phyloP scores from a whole-genome alignment of 2,329 filamentous ascomycete species.

The Trichoderma sp. region DNA sequence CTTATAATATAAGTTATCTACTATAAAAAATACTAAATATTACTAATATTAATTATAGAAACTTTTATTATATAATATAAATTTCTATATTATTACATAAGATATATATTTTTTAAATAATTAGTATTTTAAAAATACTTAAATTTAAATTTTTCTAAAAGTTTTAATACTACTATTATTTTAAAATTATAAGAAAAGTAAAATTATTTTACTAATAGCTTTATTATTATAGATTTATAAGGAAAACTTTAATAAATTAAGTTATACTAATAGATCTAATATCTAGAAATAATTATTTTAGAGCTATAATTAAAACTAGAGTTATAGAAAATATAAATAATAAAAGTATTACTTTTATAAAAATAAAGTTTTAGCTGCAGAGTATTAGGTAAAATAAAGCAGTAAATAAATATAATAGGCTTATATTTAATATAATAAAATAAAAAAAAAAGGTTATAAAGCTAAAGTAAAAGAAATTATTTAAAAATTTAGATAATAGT shows the following conservation, averaged over 20 bases:
- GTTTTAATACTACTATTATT: slow-evolving; percentile 1
- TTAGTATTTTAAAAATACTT: slow-evolving; percentile 8
- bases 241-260: not conserved
- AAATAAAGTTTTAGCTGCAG: not conserved
- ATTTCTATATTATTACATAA: not conserved
- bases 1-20: not conserved
- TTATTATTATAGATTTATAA: slow-evolving; percentile 4
- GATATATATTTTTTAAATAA: slow-evolving; percentile 10
- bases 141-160: not conserved
- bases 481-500: too few species aligned
- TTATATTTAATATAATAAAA: too few species aligned
- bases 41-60: not conserved
- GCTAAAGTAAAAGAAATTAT: too few species aligned
- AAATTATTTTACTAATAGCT: not conserved
- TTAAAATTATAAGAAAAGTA: slow-evolving; percentile 6
- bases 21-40: not conserved
- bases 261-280: not conserved
- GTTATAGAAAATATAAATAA: not conserved
- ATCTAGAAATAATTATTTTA: not conserved
- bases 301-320: not conserved
- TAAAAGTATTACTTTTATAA: not conserved
- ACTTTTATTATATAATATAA: slow-evolving; percentile 15
- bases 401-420: too few species aligned
- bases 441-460: too few species aligned
- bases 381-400: not conserved